Evolutionary conservation across 345 rosid genomes (phyloP).

Genomic region (Lenwebbia sp.): DNA sequence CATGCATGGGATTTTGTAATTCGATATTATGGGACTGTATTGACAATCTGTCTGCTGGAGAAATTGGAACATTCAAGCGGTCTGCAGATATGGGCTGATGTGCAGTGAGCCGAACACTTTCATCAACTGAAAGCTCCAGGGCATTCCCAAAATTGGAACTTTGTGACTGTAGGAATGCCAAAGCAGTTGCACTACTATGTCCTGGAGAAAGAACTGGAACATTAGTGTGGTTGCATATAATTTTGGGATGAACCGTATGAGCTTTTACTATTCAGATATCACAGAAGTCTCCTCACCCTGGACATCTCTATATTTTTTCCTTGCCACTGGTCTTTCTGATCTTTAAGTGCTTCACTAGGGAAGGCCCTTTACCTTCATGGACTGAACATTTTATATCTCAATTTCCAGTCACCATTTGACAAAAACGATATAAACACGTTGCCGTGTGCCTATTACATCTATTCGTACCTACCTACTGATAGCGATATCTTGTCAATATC

Average conservation of each 20-base stretch:
- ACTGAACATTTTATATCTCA: not conserved
- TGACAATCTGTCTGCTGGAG: not conserved
- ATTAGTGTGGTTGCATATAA: not conserved
- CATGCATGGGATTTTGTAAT: rapidly evolving
- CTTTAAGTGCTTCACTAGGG: not conserved
- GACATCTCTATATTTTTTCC: not conserved
- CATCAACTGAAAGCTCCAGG: not conserved
- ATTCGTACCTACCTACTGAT: rapidly evolving
- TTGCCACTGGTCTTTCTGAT: not conserved
- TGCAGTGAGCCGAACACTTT: not conserved
- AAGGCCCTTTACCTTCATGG: not conserved
- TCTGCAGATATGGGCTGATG: not conserved
- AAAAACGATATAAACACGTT: rapidly evolving
- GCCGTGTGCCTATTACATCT: not conserved
- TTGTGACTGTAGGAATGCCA: not conserved
- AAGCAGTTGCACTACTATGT: not conserved
- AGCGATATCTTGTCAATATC: not conserved
- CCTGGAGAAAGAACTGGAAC: not conserved
- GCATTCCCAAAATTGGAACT: not conserved
- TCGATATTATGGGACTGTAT: rapidly evolving
- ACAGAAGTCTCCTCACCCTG: not conserved
- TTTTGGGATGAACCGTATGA: not conserved
- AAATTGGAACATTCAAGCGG: not conserved
- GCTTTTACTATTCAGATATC: not conserved
- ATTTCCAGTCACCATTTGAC: not conserved